A percentile compares a stretch with the other conserved stretches of the same genome.
phyloP scores from a whole-genome alignment of 371 early-diverging fungal genomes.

The Syncephalastrum contaminatum region DNA sequence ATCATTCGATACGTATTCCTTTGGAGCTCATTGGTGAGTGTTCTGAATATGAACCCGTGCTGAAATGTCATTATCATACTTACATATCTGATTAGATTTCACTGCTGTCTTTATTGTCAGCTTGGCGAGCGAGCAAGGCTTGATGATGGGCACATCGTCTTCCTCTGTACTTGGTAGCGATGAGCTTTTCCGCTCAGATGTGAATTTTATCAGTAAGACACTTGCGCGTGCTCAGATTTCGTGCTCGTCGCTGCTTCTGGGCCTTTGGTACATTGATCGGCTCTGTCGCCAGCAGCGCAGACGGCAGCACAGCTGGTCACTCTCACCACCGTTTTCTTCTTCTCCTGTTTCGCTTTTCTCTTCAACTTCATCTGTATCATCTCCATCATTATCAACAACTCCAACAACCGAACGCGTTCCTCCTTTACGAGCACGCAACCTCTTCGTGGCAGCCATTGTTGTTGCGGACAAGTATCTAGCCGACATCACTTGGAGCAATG shows the following conservation, averaged over 20 bases:
- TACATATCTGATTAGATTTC: slow-evolving; percentile 31
- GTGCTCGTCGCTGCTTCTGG: slow-evolving; percentile 51
- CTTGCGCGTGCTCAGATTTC: slow-evolving; percentile 52
- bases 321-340: too few species aligned
- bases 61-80: too few species aligned
- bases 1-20: slow-evolving; percentile 45
- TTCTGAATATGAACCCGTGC: not conserved
- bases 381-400: too few species aligned
- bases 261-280: slow-evolving; percentile 56
- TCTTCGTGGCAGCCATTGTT: slow-evolving; percentile 39
- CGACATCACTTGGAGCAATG: slow-evolving; percentile 58
- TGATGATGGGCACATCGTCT: slow-evolving; percentile 27
- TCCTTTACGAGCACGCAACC: slow-evolving; percentile 15
- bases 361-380: too few species aligned
- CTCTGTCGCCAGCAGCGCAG: slow-evolving; percentile 27
- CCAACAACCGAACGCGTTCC: too few species aligned
- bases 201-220: slow-evolving; percentile 53
- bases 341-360: too few species aligned
- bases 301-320: slow-evolving; percentile 9
- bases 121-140: slow-evolving; percentile 37
- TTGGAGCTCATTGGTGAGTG: slow-evolving; percentile 52
- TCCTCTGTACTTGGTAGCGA: not conserved
- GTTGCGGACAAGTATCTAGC: slow-evolving; percentile 41
- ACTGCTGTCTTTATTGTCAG: slow-evolving; percentile 53
- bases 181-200: slow-evolving; percentile 20